Base-by-base conservation (phyloP, 768 basidiomycete genomes). In the Paxillus involutus region DNA sequence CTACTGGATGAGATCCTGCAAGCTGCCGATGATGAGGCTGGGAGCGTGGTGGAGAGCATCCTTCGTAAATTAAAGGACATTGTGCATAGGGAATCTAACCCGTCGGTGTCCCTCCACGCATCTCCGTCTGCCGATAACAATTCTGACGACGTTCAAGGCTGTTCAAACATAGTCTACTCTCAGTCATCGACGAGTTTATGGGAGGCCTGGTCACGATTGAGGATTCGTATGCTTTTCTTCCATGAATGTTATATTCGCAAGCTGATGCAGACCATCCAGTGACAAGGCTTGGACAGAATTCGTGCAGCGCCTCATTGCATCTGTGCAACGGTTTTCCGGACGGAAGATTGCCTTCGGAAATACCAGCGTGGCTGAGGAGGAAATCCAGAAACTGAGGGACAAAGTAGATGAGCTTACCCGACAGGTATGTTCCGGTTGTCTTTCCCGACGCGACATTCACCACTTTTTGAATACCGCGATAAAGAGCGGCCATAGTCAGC, bases 241-340 rank as follows among this genome's bases (percentile, higher is more conserved):
- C n/a, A 5, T 45, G 12, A 33, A n/a, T 50, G 11, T 14, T 40
- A 12, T 40, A 4, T 21, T 63, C 13, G 56, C 19, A 57, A 52
- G 37, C 58, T 69, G 37, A 62, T 52, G 61, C 32, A 8, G 51
- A 44, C 32, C 53, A n/a, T 55, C 46, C 56, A 89, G 90, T 56
- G 83, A 86, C 54, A 80, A 82, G 26, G 79, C 76, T 51, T 91
- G 89, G 90, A 71, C 75, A 19, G 55, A 71, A 2, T 83, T 88
- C 62, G 68, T 91, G 59, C 82, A 82, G 51, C 73, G 73, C 3
- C 86, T 90, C 63, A 67, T 83, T 3, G 63, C 71, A 2, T 85
- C 86, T 1, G 80, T 90, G 6, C 78, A 85, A 63, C 77, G 80
- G 56, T 79, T 91, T 50, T 89, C 86, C 7, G 85, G 87, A 0